Evolutionary conservation across 805 yeast genomes (phyloP).

Genomic region (Monosporozyma yasuniensis): DNA sequence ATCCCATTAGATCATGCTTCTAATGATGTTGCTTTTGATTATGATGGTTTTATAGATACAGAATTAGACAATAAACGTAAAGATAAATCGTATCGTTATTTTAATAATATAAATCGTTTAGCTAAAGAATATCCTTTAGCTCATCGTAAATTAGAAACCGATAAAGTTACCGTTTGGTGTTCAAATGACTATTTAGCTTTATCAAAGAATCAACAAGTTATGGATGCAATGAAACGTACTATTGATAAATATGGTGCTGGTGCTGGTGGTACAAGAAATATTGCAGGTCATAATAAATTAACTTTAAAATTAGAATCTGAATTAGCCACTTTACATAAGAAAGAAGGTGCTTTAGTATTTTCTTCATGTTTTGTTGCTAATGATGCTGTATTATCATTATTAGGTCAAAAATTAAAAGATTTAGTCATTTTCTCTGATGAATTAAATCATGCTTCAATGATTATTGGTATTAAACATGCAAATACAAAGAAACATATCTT

Average conservation of each 20-base stretch:
- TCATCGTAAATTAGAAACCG: conserved; percentile 63
- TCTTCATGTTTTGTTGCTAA: conserved; percentile 95
- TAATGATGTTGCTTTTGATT: conserved; percentile 55
- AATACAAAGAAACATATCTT: conserved; percentile 81
- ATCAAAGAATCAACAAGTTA: conserved; percentile 72
- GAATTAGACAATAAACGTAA: conserved; percentile 67
- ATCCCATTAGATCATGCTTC: conserved; percentile 32
- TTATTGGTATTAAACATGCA: conserved; percentile 88
- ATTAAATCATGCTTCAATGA: conserved; percentile 96
- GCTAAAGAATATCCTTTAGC: conserved; percentile 93
- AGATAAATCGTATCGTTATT: conserved; percentile 90
- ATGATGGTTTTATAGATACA: conserved; percentile 53
- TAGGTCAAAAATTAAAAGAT: conserved; percentile 85
- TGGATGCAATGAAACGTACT: conserved; percentile 67
- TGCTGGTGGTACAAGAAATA: conserved; percentile 98
- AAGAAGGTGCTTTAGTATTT: conserved; percentile 90
- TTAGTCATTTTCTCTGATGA: conserved; percentile 89
- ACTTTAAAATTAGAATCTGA: conserved; percentile 85
- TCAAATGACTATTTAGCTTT: conserved; percentile 95
- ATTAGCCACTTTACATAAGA: conserved; percentile 83
- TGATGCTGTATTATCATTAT: conserved; percentile 83
- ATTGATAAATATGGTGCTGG: conserved; percentile 92
- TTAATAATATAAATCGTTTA: conserved; percentile 93
- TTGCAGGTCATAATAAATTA: conserved; percentile 92
- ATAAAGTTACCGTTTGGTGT: conserved; percentile 97